A percentile compares a stretch with the other conserved stretches of the same genome.
phyloP scores from a whole-genome alignment of 2,329 filamentous ascomycete genomes.

The Colletotrichum theobromicola region DNA sequence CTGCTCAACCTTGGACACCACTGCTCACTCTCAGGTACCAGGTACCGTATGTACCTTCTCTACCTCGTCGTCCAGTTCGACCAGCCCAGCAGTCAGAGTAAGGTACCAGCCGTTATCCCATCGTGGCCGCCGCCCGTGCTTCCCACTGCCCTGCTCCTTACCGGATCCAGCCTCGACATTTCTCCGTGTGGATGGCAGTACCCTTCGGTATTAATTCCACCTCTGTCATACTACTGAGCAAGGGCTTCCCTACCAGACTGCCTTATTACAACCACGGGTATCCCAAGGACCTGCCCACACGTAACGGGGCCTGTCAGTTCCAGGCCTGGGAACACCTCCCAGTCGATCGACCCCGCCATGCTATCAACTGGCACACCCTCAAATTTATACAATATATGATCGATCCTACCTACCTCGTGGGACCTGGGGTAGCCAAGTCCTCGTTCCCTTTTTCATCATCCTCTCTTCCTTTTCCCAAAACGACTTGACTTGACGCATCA shows the following conservation, averaged over 20 bases:
- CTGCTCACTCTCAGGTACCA: slow-evolving; percentile 40
- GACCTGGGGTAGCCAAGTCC: slow-evolving; percentile 26
- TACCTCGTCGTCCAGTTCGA: too few relatives aligned
- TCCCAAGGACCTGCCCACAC: slow-evolving; percentile 39
- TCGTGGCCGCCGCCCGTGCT: slow-evolving; percentile 36
- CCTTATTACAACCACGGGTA: slow-evolving; percentile 35
- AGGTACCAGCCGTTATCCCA: slow-evolving; percentile 22
- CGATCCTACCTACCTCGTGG: slow-evolving; percentile 29
- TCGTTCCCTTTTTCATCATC: slow-evolving; percentile 21
- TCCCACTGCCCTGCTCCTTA: slow-evolving; percentile 44
- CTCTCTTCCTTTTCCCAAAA: slow-evolving; percentile 31
- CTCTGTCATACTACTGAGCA: slow-evolving; percentile 49
- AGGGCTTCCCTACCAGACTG: slow-evolving; percentile 41
- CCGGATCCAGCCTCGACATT: slow-evolving; percentile 51
- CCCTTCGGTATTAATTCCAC: slow-evolving; percentile 53
- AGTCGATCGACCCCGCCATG: slow-evolving; percentile 46
- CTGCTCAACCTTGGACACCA: slow-evolving; percentile 23
- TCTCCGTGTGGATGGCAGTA: slow-evolving; percentile 48
- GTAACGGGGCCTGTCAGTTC: slow-evolving; percentile 44
- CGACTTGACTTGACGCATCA: slow-evolving; percentile 8
- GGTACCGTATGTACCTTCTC: slow-evolving; percentile 32
- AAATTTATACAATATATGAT: slow-evolving; percentile 42
- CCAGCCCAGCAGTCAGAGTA: too few relatives aligned
- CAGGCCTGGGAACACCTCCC: slow-evolving; percentile 33
- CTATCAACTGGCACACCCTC: slow-evolving; percentile 39